phyloP scores from a whole-genome alignment of 2,329 filamentous ascomycete species.

The Claviceps purpurea region DNA sequence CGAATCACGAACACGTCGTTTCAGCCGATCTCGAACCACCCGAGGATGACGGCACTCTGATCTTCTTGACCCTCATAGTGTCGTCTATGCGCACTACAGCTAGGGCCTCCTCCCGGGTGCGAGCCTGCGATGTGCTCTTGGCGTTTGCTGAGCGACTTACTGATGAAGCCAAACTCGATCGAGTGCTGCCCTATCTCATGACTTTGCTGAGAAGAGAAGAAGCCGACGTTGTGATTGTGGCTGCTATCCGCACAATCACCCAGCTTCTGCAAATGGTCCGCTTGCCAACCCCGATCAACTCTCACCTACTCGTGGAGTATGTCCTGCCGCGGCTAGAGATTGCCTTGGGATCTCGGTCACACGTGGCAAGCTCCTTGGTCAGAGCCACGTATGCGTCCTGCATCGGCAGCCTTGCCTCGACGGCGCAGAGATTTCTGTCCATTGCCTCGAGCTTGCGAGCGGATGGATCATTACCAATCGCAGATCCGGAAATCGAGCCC shows the following conservation, averaged over 20 bases:
- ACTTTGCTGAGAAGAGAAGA: slow-evolving; percentile 62
- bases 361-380: slow-evolving; percentile 51
- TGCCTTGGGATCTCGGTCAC: slow-evolving; percentile 31
- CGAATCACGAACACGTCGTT: slow-evolving; percentile 64
- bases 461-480: slow-evolving; percentile 64
- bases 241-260: slow-evolving; percentile 74
- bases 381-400: slow-evolving; percentile 89
- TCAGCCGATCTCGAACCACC: slow-evolving; percentile 46
- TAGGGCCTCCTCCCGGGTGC: slow-evolving; percentile 71
- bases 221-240: slow-evolving; percentile 70
- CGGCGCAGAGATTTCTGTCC: slow-evolving; percentile 73
- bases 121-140: slow-evolving; percentile 80
- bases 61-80: slow-evolving; percentile 81
- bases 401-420: slow-evolving; percentile 74
- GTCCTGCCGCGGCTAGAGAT: slow-evolving; percentile 50
- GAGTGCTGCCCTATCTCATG: slow-evolving; percentile 82
- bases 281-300: slow-evolving; percentile 69
- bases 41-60: slow-evolving; percentile 77
- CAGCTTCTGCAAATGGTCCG: slow-evolving; percentile 78
- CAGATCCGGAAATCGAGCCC: slow-evolving; percentile 69
- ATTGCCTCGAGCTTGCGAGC: slow-evolving; percentile 79
- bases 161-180: slow-evolving; percentile 90
- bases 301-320: slow-evolving; percentile 56
- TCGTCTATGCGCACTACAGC: slow-evolving; percentile 83
- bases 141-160: slow-evolving; percentile 85